These are phyloP conservation scores for Chlorokybus atmophyticus DNA, from an alignment of 139 green algal species.

Conservation along the genomic window DNA sequence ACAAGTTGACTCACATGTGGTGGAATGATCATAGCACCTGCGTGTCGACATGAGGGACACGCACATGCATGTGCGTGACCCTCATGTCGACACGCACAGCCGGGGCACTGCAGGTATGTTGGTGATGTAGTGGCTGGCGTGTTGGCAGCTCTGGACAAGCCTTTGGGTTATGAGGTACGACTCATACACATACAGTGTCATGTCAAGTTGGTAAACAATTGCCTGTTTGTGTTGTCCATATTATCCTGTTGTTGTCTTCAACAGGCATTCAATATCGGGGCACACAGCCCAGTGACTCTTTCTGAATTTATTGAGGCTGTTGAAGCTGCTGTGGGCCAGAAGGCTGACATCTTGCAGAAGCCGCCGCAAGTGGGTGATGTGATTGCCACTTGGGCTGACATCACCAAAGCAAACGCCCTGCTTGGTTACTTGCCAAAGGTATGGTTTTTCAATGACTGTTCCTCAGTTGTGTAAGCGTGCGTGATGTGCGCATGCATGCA, in stretches of 20 bases:
- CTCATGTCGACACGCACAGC: neutral
- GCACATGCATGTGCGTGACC: neutral
- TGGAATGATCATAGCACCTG: neutral
- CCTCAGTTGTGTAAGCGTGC: too few species aligned
- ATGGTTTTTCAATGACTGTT: too few species aligned
- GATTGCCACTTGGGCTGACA: slow-evolving; percentile 1
- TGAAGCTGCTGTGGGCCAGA: neutral
- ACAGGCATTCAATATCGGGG: neutral
- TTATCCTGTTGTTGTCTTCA: neutral
- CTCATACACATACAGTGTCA: neutral
- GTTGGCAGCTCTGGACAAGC: slow-evolving; percentile 5
- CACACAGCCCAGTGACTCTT: neutral
- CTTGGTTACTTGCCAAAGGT: slow-evolving; percentile 5
- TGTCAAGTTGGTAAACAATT: neutral
- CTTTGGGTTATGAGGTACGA: neutral
- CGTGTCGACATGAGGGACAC: too few species aligned
- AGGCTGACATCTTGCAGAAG: neutral
- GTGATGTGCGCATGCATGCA: too few species aligned
- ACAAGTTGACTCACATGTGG: neutral
- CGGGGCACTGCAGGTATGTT: slow-evolving; percentile 14
- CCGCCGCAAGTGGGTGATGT: neutral
- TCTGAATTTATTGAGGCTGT: neutral
- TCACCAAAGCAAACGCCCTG: neutral
- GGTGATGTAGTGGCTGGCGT: slow-evolving; percentile 12
- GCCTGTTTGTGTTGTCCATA: neutral